Percentiles rank a stretch among this genome's conserved stretches.
Conservation (phyloP, 179 eudicot species). For the Actinidia arguta region DNA sequence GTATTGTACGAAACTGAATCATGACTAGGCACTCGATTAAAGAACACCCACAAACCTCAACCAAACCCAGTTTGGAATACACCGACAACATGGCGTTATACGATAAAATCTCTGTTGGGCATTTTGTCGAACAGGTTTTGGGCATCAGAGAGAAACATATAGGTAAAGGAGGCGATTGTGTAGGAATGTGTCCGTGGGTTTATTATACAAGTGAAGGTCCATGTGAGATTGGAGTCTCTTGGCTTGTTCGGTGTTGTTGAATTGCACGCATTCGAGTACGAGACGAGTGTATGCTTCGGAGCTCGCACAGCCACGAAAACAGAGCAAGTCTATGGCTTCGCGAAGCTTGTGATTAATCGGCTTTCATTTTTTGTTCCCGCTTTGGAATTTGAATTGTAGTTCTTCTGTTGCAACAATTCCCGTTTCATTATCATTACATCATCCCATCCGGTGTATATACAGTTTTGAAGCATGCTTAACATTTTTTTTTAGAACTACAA, state of each 20-base stretch:
- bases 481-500: too few species aligned
- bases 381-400: background rate
- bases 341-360: constrained; percentile 24
- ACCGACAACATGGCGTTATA: constrained; percentile 55
- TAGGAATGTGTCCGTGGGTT: constrained; percentile 39
- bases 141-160: constrained; percentile 45
- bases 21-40: constrained; percentile 45
- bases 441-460: too few species aligned
- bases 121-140: constrained; percentile 51
- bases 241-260: constrained; percentile 29
- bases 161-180: constrained; percentile 54
- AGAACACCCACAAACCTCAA: constrained; percentile 49
- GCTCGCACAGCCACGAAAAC: constrained; percentile 20
- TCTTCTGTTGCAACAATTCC: background rate
- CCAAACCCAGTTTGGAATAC: constrained; percentile 49
- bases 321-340: constrained; percentile 32
- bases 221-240: constrained; percentile 37
- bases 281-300: constrained; percentile 33
- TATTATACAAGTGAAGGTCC: constrained; percentile 30
- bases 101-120: constrained; percentile 46
- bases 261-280: constrained; percentile 37
- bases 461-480: too few species aligned
- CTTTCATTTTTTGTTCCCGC: constrained; percentile 31
- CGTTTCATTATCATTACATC: too few species aligned
- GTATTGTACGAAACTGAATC: constrained; percentile 67